Evolutionary conservation across 2,329 filamentous ascomycete species (phyloP).

Genomic region (Alternaria metachromatica): DNA sequence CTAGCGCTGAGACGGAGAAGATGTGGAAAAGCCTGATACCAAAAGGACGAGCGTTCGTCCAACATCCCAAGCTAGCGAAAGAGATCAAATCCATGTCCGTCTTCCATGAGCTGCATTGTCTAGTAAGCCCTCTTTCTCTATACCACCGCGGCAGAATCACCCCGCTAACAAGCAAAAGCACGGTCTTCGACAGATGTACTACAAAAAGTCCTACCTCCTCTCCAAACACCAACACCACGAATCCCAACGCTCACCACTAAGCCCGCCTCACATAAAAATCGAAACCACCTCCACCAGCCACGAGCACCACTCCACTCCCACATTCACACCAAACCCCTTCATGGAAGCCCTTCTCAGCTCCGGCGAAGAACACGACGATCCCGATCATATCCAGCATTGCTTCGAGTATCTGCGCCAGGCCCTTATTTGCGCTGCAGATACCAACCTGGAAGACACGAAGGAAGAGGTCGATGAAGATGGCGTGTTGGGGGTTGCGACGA

Average conservation of each 20-base stretch:
- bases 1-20: constrained; percentile 36
- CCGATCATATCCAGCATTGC: constrained; percentile 21
- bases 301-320: not conserved
- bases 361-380: not conserved
- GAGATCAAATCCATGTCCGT: constrained; percentile 6
- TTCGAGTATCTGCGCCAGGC: constrained; percentile 37
- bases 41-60: constrained; percentile 2
- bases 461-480: constrained; percentile 1
- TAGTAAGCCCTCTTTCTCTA: not conserved
- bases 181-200: constrained; percentile 3
- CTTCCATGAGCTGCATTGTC: constrained; percentile 14
- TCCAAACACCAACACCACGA: constrained; percentile 3
- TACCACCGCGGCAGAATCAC: not conserved
- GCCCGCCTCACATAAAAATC: not conserved
- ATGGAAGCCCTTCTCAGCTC: constrained; percentile 4
- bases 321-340: constrained; percentile 2
- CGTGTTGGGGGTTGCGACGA: not conserved
- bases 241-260: not conserved
- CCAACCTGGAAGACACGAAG: constrained; percentile 23
- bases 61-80: constrained; percentile 1
- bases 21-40: constrained; percentile 9
- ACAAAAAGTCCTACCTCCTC: constrained; percentile 8
- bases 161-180: constrained; percentile 2
- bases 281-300: not conserved
- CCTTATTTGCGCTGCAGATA: constrained; percentile 35